Percentiles rank a stretch among this genome's conserved stretches.
Conservation (phyloP, 441 rosid species). For the Eugenia klotzschiana region DNA sequence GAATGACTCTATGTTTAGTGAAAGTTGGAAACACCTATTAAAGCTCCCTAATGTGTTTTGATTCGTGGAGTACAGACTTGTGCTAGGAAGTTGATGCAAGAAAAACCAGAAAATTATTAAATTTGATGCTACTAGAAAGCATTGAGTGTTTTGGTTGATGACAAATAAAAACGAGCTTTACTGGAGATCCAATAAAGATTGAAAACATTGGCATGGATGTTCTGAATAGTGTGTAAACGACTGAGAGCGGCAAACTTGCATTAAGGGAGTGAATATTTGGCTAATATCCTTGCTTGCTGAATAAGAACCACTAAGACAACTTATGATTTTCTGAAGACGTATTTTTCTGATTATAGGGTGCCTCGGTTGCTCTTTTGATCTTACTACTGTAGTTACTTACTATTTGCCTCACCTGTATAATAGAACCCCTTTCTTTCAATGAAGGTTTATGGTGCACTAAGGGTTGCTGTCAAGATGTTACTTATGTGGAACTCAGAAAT, state of each 20-base stretch:
- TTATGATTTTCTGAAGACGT: background rate
- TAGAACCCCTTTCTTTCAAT: slow-evolving; percentile 12
- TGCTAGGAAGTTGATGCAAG: background rate
- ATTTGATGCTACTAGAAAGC: background rate
- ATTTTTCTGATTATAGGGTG: background rate
- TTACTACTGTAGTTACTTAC: background rate
- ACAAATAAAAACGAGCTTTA: background rate
- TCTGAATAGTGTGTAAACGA: background rate
- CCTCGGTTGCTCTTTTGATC: background rate
- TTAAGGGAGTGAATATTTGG: background rate
- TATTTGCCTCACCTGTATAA: background rate
- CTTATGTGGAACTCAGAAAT: slow-evolving; percentile 96
- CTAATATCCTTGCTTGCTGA: background rate
- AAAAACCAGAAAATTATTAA: background rate
- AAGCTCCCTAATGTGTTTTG: background rate
- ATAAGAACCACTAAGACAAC: background rate
- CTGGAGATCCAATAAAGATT: background rate
- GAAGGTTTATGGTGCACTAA: slow-evolving; percentile 96
- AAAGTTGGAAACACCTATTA: background rate
- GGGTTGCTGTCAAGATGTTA: slow-evolving; percentile 86
- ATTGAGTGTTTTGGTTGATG: background rate
- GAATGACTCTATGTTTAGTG: background rate
- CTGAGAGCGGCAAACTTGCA: background rate
- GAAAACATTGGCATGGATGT: background rate
- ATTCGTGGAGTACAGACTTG: background rate